Percentiles rank a stretch among this genome's conserved stretches.
Conservation (phyloP, 768 basidiomycete genomes). For the Mycena crocata region DNA sequence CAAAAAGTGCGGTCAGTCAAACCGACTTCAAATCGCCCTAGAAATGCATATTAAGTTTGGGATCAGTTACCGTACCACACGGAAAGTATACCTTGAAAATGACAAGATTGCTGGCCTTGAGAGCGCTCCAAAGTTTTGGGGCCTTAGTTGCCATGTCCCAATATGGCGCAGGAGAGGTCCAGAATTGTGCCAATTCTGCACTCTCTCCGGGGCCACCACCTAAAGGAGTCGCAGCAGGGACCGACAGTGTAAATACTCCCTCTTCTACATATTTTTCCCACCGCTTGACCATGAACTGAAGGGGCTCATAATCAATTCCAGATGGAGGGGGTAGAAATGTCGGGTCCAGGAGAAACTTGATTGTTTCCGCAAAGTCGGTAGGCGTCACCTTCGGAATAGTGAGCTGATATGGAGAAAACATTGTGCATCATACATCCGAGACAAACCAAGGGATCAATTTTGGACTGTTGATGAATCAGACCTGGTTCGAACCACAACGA, state of each 20-base stretch:
- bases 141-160: conserved; percentile 75
- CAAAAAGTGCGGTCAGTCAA: neutral
- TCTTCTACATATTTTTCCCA: conserved; percentile 79
- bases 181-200: conserved; percentile 60
- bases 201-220: conserved; percentile 51
- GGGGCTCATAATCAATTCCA: conserved; percentile 46
- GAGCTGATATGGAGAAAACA: neutral
- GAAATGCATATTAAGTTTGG: conserved; percentile 7
- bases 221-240: conserved; percentile 67
- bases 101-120: conserved; percentile 73
- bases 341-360: conserved; percentile 68
- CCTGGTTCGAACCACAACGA: neutral
- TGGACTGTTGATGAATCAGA: conserved; percentile 63
- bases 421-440: conserved; percentile 65
- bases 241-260: conserved; percentile 80
- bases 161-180: conserved; percentile 82
- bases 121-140: conserved; percentile 58
- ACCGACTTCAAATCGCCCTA: conserved; percentile 93
- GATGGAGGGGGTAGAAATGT: conserved; percentile 65
- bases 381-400: conserved; percentile 66
- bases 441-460: conserved; percentile 99
- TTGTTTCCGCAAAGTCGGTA: conserved; percentile 75
- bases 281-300: conserved; percentile 71
- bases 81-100: conserved; percentile 77
- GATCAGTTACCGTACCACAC: neutral